phyloP scores from a whole-genome alignment of 2,329 filamentous ascomycete species.

The Macrophomina phaseolina region DNA sequence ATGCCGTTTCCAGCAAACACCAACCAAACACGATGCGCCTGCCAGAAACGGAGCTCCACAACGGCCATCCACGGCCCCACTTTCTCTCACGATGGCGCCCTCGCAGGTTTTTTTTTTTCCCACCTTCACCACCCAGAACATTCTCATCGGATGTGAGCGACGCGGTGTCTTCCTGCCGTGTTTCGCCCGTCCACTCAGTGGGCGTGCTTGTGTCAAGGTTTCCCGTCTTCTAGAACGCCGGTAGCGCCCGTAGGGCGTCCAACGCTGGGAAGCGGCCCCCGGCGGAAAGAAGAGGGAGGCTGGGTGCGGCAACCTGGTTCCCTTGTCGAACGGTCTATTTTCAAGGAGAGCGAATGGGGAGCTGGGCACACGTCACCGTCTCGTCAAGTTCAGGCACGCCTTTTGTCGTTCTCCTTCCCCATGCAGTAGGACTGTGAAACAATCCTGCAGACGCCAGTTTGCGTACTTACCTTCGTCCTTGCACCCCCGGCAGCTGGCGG shows the following conservation, averaged over 20 bases:
- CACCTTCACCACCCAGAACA: background rate
- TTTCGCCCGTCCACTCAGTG: background rate
- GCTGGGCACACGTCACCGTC: conserved; percentile 8
- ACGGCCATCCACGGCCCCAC: background rate
- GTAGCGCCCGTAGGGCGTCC: conserved; percentile 4
- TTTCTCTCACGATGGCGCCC: background rate
- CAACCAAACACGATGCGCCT: background rate
- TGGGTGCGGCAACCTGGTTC: no score
- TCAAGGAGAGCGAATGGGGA: no score
- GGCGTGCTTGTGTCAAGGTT: background rate
- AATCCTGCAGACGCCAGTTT: background rate
- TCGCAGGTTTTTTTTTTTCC: background rate
- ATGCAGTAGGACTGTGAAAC: background rate
- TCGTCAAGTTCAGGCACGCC: background rate
- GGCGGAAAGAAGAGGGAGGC: no score
- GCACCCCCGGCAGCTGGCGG: background rate
- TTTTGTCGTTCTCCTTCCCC: background rate
- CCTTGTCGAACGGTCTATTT: no score
- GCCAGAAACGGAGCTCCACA: background rate
- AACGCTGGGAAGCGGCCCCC: background rate
- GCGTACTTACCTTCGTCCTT: no score
- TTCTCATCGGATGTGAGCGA: background rate
- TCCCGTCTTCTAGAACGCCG: conserved; percentile 7
- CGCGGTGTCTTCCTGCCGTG: background rate
- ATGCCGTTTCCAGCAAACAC: background rate